phyloP scores from a whole-genome alignment of 352 stramenopile genomes.

The Peronosclerospora sorghi region DNA sequence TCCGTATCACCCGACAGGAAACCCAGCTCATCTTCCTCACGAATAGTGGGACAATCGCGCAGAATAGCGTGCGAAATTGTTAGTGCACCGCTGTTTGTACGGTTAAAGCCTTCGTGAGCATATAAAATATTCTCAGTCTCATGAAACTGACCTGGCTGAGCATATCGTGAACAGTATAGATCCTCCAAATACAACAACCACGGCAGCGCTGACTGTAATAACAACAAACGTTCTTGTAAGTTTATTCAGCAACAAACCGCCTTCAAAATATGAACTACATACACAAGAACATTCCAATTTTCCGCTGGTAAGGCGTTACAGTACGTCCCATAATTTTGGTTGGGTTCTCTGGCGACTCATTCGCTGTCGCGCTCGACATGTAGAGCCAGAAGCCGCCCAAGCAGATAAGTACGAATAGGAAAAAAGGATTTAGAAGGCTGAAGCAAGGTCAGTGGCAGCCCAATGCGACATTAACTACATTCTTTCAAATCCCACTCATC shows the following conservation, averaged over 20 bases:
- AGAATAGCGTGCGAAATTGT: slow-evolving; percentile 71
- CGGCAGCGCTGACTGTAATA: slow-evolving; percentile 43
- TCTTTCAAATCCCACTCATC: too few relatives aligned
- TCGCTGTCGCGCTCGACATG: slow-evolving; percentile 51
- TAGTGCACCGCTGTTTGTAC: slow-evolving; percentile 38
- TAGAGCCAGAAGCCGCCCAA: slow-evolving; percentile 75
- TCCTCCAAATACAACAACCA: slow-evolving; percentile 77
- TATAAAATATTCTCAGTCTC: neutral
- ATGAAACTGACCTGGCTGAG: slow-evolving; percentile 49
- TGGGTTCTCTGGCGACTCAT: slow-evolving; percentile 59
- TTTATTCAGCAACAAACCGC: neutral
- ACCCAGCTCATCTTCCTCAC: slow-evolving; percentile 72
- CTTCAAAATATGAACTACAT: slow-evolving; percentile 6
- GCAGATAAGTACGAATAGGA: slow-evolving; percentile 82
- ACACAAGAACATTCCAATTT: slow-evolving; percentile 70
- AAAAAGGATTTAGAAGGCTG: slow-evolving; percentile 78
- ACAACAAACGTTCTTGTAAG: slow-evolving; percentile 3
- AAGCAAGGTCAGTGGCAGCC: neutral
- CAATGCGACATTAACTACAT: neutral
- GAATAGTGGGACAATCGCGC: slow-evolving; percentile 58
- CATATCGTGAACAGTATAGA: slow-evolving; percentile 84
- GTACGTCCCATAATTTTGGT: slow-evolving; percentile 63
- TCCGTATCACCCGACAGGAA: slow-evolving; percentile 55
- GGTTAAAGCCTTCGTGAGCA: neutral
- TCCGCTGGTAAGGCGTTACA: slow-evolving; percentile 64